Evolutionary conservation across 1,284 basidiomycete species (phyloP), one percentile per base, ranked within the genome.

Genomic region (Gomphus sp.): DNA sequence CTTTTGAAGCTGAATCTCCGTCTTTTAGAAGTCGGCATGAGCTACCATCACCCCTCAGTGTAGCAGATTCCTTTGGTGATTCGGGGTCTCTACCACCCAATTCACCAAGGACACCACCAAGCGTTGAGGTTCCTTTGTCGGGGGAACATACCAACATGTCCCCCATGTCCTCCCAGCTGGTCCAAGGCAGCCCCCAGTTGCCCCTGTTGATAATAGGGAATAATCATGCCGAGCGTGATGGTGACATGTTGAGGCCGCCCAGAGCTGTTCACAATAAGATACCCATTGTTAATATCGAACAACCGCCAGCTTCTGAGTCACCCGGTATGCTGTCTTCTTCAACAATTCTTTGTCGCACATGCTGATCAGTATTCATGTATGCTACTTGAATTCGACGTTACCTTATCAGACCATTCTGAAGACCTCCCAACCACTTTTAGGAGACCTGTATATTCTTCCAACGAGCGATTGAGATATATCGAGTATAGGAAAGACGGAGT

Each of bases 381-480:
- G 10, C 34, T 14, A 34, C 9, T 18, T 4, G 31, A 28, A 33
- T 31, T 34, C 31, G 12, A 31, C 18, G 9, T 48, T 22, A 7
- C 8, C 47, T 28, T 18, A 12, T 28, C 18, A 48, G 47, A 31
- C 2, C 22, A 48, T 18, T 25, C 9, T 28, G 47, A 12, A 6
- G 11, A 31, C 2, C 47, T 4, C 47, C 18, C 10, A 31, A 12
- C 22, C 10, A 28, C 22, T 25, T 28, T 18, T 10, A 25, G 18
- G 47, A 8, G 9, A 25, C 6, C 18, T 25, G 28, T 4, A 2
- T 9, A 10, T 34, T n/a, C 16, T 33, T 31, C 14, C 28, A 34
- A 63, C 34, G 69, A 71, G 49, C 53, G 67, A 11, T 60, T 62
- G 41, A 52, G 62, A 6, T 64, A 72, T 33, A 64, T 74, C 47